Evolutionary conservation across 192 early-diverging fungal species (phyloP).

Genomic region (Podila minutissima): DNA sequence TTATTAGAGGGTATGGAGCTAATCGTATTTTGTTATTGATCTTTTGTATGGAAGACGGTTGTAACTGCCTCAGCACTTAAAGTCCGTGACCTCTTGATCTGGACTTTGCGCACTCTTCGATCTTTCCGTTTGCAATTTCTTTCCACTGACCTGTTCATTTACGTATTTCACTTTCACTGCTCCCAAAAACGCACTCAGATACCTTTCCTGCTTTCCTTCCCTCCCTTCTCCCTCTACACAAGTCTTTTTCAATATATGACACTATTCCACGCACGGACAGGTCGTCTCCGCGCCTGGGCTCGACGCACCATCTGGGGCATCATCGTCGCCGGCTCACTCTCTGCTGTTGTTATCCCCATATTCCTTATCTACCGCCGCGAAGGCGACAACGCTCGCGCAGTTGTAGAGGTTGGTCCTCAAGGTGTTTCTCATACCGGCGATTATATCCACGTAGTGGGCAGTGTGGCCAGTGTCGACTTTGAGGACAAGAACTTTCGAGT

Average conservation of each 20-base stretch:
- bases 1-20: too few species aligned
- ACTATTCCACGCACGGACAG: constrained; percentile 20
- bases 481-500: constrained; percentile 57
- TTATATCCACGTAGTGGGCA: constrained; percentile 46
- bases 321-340: constrained; percentile 31
- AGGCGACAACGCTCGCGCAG: constrained; percentile 31
- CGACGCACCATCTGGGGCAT: constrained; percentile 32
- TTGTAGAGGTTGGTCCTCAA: constrained; percentile 34
- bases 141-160: too few species aligned
- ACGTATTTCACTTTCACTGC: too few species aligned
- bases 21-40: too few species aligned
- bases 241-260: constrained; percentile 2
- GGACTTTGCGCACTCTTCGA: too few species aligned
- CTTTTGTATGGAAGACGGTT: too few species aligned
- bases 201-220: too few species aligned
- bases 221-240: too few species aligned
- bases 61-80: too few species aligned
- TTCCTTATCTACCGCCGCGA: constrained; percentile 36
- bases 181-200: too few species aligned
- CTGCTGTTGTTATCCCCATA: constrained; percentile 40
- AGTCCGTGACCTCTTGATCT: too few species aligned
- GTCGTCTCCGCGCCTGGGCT: constrained; percentile 31
- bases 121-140: too few species aligned
- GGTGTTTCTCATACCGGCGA: constrained; percentile 41
- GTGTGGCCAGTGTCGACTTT: constrained; percentile 57